phyloP scores from a whole-genome alignment of 352 stramenopile genomes.

The Pythium aquatile region DNA sequence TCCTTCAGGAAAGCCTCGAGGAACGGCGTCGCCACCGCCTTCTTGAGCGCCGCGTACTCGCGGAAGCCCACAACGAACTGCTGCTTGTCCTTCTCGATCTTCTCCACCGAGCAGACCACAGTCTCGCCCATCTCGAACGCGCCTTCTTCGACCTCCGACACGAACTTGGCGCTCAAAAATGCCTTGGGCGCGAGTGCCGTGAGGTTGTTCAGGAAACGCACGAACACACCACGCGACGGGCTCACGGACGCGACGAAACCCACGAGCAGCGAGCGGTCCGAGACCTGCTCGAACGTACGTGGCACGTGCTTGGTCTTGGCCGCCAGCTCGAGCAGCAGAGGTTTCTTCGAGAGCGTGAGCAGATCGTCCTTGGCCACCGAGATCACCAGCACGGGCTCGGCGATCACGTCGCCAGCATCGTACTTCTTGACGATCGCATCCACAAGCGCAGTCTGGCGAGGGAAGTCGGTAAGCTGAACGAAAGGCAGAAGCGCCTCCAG shows the following conservation, averaged over 20 bases:
- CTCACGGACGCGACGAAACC: slow-evolving; percentile 83
- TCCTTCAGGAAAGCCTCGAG: slow-evolving; percentile 63
- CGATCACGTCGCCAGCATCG: slow-evolving; percentile 48
- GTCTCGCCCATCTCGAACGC: slow-evolving; percentile 88
- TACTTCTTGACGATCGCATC: slow-evolving; percentile 65
- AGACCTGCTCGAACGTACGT: slow-evolving; percentile 56
- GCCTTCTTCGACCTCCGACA: slow-evolving; percentile 61
- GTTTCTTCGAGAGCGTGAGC: slow-evolving; percentile 79
- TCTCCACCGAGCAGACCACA: slow-evolving; percentile 76
- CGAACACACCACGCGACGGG: slow-evolving; percentile 75
- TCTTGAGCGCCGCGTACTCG: slow-evolving; percentile 34
- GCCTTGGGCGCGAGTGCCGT: slow-evolving; percentile 78
- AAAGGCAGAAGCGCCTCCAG: slow-evolving; percentile 75
- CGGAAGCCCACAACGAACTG: slow-evolving; percentile 82
- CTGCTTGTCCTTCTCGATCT: slow-evolving; percentile 70
- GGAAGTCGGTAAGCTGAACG: slow-evolving; percentile 86
- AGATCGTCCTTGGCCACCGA: slow-evolving; percentile 67
- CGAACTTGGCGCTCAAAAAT: slow-evolving; percentile 75
- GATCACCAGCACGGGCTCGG: slow-evolving; percentile 62
- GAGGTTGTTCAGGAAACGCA: slow-evolving; percentile 88
- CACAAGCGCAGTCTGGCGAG: slow-evolving; percentile 69
- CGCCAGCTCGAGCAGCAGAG: slow-evolving; percentile 63
- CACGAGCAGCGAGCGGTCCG: slow-evolving; percentile 59
- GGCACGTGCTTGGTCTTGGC: slow-evolving; percentile 38
- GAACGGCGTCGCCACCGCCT: slow-evolving; percentile 35